These are phyloP conservation scores for Fonsecaea erecta DNA, from an alignment of 2,329 filamentous ascomycete genomes.

Conservation along the genomic window DNA sequence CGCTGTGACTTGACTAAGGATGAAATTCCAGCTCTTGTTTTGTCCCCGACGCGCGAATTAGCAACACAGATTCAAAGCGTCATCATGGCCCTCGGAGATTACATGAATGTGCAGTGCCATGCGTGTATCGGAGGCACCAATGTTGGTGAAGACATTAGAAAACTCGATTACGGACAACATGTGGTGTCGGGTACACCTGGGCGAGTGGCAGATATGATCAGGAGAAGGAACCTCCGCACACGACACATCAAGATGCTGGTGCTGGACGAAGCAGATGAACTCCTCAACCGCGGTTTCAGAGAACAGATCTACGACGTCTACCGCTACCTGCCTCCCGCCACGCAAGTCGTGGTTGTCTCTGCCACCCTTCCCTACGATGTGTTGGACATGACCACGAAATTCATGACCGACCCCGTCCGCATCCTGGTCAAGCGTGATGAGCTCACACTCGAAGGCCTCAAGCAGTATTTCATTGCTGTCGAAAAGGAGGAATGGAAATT, in stretches of 20 bases:
- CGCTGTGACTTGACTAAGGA: slow-evolving; percentile 5
- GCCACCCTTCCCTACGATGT: slow-evolving; percentile 98
- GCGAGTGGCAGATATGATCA: slow-evolving; percentile 85
- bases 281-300: slow-evolving; percentile 90
- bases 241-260: slow-evolving; percentile 80
- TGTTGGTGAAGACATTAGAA: slow-evolving; percentile 95
- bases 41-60: slow-evolving; percentile 94
- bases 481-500: slow-evolving; percentile 99
- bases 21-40: slow-evolving; percentile 70
- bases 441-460: slow-evolving; percentile 92
- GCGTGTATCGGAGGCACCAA: slow-evolving; percentile 98
- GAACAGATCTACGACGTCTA: slow-evolving; percentile 99
- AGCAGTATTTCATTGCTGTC: slow-evolving; percentile 99
- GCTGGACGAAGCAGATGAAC: slow-evolving; percentile 75
- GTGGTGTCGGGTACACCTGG: slow-evolving; percentile 98
- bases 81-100: slow-evolving; percentile 99
- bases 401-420: slow-evolving; percentile 97
- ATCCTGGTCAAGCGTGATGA: slow-evolving; percentile 99
- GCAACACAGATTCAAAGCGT: slow-evolving; percentile 98
- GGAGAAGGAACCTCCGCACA: slow-evolving; percentile 72
- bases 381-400: slow-evolving; percentile 98
- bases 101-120: slow-evolving; percentile 99
- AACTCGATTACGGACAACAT: slow-evolving; percentile 96
- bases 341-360: slow-evolving; percentile 97
- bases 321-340: slow-evolving; percentile 92